These are phyloP conservation scores for Paramecium primaurelia DNA, from an alignment of 73 alveolate species.

Conservation along the genomic window DNA sequence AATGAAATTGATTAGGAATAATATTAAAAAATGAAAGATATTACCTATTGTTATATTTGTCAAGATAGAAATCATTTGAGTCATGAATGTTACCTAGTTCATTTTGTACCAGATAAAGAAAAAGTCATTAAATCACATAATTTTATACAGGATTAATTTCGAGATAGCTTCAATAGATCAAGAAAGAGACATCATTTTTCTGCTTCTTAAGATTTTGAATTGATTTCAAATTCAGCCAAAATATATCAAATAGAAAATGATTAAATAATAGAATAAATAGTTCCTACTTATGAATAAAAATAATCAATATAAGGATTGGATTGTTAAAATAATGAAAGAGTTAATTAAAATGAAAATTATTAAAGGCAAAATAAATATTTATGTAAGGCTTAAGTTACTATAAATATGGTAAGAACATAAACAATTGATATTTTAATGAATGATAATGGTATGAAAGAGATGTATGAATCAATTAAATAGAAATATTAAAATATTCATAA, in stretches of 20 bases:
- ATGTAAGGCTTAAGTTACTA: neutral
- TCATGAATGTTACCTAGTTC: neutral
- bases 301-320: neutral
- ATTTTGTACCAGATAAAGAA: conserved; percentile 20
- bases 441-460: neutral
- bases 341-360: neutral
- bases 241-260: neutral
- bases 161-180: neutral
- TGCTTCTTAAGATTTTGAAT: neutral
- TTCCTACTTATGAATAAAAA: neutral
- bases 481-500: neutral
- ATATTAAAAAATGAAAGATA: neutral
- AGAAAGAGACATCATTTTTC: neutral
- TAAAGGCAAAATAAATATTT: neutral
- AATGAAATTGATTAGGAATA: neutral
- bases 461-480: neutral
- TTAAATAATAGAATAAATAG: neutral
- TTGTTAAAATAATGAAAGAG: neutral
- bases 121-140: neutral
- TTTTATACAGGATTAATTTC: neutral
- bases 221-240: neutral
- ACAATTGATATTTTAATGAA: neutral
- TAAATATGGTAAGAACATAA: neutral
- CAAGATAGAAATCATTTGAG: neutral
- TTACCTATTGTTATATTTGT: neutral